Conservation (phyloP, 2,329 filamentous ascomycete genomes). For the Chrysoporthe deuterocubensis region DNA sequence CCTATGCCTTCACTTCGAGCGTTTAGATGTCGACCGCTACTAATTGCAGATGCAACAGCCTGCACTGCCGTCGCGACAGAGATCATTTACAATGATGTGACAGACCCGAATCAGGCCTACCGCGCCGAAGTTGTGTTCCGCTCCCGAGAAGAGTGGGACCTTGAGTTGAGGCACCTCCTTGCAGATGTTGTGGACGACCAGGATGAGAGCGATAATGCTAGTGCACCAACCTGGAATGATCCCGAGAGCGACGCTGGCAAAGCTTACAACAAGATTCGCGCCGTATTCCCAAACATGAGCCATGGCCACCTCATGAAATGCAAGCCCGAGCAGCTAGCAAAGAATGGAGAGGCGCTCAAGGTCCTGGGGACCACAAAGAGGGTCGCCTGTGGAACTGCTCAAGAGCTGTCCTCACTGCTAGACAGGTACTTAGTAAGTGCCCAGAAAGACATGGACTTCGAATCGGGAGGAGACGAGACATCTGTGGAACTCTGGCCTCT, state of each 20-base stretch:
- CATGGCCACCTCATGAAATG: conserved; percentile 45
- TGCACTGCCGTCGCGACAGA: conserved; percentile 65
- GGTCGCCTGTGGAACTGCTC: conserved; percentile 1
- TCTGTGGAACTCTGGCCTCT: conserved; percentile 51
- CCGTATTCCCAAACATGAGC: conserved; percentile 47
- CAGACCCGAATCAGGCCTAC: conserved; percentile 45
- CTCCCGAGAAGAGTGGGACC: conserved; percentile 52
- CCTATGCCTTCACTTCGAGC: too few relatives aligned
- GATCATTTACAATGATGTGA: conserved; percentile 57
- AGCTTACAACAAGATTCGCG: conserved; percentile 54
- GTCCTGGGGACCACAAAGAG: conserved; percentile 9
- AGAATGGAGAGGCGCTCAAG: conserved; percentile 12
- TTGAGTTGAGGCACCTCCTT: conserved; percentile 54
- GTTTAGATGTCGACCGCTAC: conserved; percentile 28
- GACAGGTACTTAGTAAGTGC: conserved; percentile 60
- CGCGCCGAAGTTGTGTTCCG: conserved; percentile 64
- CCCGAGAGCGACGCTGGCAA: conserved; percentile 43
- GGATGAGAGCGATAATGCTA: background rate
- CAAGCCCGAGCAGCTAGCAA: conserved; percentile 47
- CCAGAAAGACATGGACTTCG: conserved; percentile 39
- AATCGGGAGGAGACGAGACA: conserved; percentile 29
- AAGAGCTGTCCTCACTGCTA: conserved; percentile 35
- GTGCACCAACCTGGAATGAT: conserved; percentile 14
- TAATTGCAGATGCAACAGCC: conserved; percentile 52
- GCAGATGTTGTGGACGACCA: conserved; percentile 48